Evolutionary conservation across 148 eudicot species (phyloP), one percentile per base, ranked within the genome.

Genomic region (Rhododendron williamsianum): DNA sequence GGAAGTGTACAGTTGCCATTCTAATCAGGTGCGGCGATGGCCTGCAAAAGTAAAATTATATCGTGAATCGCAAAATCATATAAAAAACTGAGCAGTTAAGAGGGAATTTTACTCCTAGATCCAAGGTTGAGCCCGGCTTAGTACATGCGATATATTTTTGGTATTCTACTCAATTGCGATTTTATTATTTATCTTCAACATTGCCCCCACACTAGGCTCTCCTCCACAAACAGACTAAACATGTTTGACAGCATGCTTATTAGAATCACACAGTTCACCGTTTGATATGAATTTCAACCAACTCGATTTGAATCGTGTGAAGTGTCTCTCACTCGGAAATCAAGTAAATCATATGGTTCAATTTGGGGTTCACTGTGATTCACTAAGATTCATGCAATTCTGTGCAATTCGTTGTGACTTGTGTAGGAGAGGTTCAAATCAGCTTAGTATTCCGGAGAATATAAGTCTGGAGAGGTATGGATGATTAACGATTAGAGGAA

Each of bases 1-100:
- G 89, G 83, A 95, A 95, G 33, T 85, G 84, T 60, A 90, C 94
- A 76, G 81, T 4, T 21, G 91, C 98, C 92, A 92, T 86, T 82
- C 88, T 93, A 21, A 86, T 25, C 7, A 82, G 85, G 12, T 86
- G 87, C 27, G 86, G 69, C 38, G 86, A 48, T 2, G 27, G 78
- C 88, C 98, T 95, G 93, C 88, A 88, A 56, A 58, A 82, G n/a
- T 45, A n/a, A 36, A 71, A 41, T 33, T 33, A 71, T 30, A 15
- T 71, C 76, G 5, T 13, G 41, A 33, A 71, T 13, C 9, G 1
- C 36, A 1, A 13, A 13, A n/a, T 8, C 72, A 0, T 65, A 25
- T 10, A 54, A 4, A 65, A 65, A 65, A 12, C 72, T 65, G 33
- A 65, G 72, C 72, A n/a, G 30, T 65, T 65, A 65, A 65, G 21